Percentiles rank a stretch among this genome's conserved stretches.
Conservation (phyloP, 1,284 basidiomycete genomes). For the Dichomitus squalens region DNA sequence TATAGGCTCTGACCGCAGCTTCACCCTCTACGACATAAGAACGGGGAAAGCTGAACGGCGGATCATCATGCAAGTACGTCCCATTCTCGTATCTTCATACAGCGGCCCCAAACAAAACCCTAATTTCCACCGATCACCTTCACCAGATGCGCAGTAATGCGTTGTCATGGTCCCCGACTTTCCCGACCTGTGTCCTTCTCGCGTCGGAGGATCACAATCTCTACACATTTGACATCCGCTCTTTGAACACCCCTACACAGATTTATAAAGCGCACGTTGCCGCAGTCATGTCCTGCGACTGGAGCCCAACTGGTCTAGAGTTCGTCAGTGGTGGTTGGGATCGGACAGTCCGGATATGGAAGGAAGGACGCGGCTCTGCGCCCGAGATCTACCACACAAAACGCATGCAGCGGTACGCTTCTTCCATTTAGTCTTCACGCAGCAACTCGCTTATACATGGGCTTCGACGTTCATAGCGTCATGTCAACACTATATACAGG, state of each 20-base stretch:
- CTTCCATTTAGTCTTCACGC: neutral
- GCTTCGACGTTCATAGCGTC: conserved; percentile 46
- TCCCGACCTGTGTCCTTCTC: conserved; percentile 89
- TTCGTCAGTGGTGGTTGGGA: conserved; percentile 98
- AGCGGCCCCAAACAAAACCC: neutral
- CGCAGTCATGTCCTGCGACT: conserved; percentile 92
- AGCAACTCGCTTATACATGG: neutral
- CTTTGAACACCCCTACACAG: conserved; percentile 82
- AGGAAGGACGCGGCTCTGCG: conserved; percentile 79
- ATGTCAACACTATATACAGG: conserved; percentile 81
- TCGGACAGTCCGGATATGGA: conserved; percentile 93
- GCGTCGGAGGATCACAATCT: conserved; percentile 98
- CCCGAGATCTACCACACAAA: conserved; percentile 98
- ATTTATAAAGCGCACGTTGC: conserved; percentile 99
- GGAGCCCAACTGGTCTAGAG: conserved; percentile 94
- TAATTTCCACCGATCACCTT: neutral
- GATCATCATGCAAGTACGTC: conserved; percentile 81
- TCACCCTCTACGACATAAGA: conserved; percentile 95
- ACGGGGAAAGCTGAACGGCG: conserved; percentile 94
- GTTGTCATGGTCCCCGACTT: conserved; percentile 93
- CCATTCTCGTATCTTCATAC: neutral
- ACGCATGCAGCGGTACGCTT: conserved; percentile 89
- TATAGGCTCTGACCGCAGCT: conserved; percentile 92
- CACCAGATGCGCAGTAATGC: conserved; percentile 84
- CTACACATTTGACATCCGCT: conserved; percentile 97